A percentile compares a stretch with the other conserved stretches of the same genome.
These are phyloP conservation scores for Candida mesenterica DNA, from an alignment of 1,139 yeast species.

Conservation along the genomic window DNA sequence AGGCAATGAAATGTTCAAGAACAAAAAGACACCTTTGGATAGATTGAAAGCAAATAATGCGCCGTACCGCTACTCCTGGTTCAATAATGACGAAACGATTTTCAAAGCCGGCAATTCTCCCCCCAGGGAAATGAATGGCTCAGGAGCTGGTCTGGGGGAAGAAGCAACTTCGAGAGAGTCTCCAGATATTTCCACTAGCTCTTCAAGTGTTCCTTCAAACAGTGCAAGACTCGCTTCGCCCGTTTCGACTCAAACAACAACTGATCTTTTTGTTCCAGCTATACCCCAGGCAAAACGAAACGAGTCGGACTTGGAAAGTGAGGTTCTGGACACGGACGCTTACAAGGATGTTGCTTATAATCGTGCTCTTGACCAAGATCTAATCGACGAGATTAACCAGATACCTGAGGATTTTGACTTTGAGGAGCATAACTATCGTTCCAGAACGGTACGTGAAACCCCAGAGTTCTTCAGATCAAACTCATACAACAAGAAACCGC, in stretches of 20 bases:
- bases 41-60: conserved; percentile 5
- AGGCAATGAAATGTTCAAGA: too few species aligned
- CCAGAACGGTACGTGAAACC: background rate
- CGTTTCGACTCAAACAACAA: background rate
- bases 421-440: conserved; percentile 29
- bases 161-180: background rate
- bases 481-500: conserved; percentile 40
- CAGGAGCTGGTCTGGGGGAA: background rate
- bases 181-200: background rate
- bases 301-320: conserved; percentile 5
- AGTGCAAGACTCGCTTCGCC: background rate
- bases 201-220: background rate
- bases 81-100: conserved; percentile 31
- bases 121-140: background rate
- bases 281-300: too few species aligned
- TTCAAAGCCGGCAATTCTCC: background rate
- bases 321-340: conserved; percentile 11
- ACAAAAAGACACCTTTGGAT: conserved; percentile 3
- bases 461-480: conserved; percentile 28
- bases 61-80: conserved; percentile 42
- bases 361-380: conserved; percentile 32
- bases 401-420: conserved; percentile 63
- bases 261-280: too few species aligned
- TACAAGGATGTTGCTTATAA: conserved; percentile 12
- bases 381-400: conserved; percentile 52